These are phyloP conservation scores for Botrytis hyacinthi DNA, from an alignment of 2,329 filamentous ascomycete genomes.

Conservation along the genomic window DNA sequence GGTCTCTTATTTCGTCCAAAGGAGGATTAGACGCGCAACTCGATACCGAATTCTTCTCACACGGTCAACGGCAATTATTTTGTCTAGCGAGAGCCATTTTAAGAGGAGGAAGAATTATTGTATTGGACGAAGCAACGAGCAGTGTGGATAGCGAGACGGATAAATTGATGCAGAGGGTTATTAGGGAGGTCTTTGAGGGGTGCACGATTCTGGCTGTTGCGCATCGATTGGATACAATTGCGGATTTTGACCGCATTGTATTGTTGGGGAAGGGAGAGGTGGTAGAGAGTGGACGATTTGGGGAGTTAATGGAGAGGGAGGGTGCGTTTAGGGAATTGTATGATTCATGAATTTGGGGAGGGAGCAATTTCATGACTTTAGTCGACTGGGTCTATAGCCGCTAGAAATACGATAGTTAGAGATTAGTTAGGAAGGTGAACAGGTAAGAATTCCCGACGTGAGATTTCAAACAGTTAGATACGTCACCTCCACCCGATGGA, in stretches of 20 bases:
- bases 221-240: conserved; percentile 45
- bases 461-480: neutral
- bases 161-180: conserved; percentile 52
- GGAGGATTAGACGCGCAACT: conserved; percentile 40
- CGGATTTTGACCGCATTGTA: conserved; percentile 42
- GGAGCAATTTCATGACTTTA: neutral
- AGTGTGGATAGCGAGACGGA: conserved; percentile 59
- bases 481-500: neutral
- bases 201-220: conserved; percentile 52
- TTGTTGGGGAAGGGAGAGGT: conserved; percentile 18
- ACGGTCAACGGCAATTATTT: conserved; percentile 51
- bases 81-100: conserved; percentile 49
- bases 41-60: conserved; percentile 63
- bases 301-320: conserved; percentile 1
- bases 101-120: conserved; percentile 40
- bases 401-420: neutral
- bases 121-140: conserved; percentile 46
- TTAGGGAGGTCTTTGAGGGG: conserved; percentile 51
- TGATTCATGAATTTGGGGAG: conserved; percentile 13
- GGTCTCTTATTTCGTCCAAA: conserved; percentile 25
- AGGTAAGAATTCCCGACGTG: neutral
- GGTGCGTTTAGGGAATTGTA: conserved; percentile 40
- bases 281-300: conserved; percentile 7
- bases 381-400: neutral
- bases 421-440: neutral